Percentiles rank a stretch among this genome's conserved stretches.
phyloP scores from a whole-genome alignment of 331 rosid species.

The Phaseolus coccineus region DNA sequence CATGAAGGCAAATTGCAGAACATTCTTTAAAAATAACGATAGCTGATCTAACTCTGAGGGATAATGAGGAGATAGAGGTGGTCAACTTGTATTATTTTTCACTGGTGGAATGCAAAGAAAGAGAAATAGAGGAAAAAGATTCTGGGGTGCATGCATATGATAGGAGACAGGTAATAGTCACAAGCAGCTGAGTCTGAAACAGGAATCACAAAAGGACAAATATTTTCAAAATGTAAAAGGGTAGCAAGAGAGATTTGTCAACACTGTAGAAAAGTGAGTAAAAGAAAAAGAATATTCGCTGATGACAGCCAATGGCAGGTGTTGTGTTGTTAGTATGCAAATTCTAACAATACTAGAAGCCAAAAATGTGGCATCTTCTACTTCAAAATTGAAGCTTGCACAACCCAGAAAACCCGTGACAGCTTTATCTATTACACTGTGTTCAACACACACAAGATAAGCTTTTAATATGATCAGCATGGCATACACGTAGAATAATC shows the following conservation, averaged over 20 bases:
- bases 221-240: slow-evolving; percentile 18
- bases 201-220: slow-evolving; percentile 35
- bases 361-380: slow-evolving; percentile 37
- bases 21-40: slow-evolving; percentile 29
- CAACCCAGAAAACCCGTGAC: slow-evolving; percentile 54
- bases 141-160: background rate
- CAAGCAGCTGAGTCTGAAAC: slow-evolving; percentile 33
- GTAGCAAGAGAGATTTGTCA: slow-evolving; percentile 31
- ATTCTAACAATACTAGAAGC: slow-evolving; percentile 22
- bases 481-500: slow-evolving; percentile 22
- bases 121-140: slow-evolving; percentile 18
- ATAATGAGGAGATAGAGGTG: slow-evolving; percentile 13
- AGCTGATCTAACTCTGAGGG: background rate
- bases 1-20: slow-evolving; percentile 42
- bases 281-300: slow-evolving; percentile 48
- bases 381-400: slow-evolving; percentile 40
- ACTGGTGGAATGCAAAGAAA: slow-evolving; percentile 33
- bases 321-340: slow-evolving; percentile 29
- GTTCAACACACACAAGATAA: slow-evolving; percentile 24
- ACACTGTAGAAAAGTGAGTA: slow-evolving; percentile 33
- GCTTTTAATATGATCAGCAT: slow-evolving; percentile 18
- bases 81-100: slow-evolving; percentile 43
- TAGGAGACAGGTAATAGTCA: slow-evolving; percentile 36
- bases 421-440: slow-evolving; percentile 13
- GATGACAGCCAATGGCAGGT: slow-evolving; percentile 37